These are phyloP conservation scores for Abrus precatorius DNA, from an alignment of 306 rosid species.

Conservation along the genomic window DNA sequence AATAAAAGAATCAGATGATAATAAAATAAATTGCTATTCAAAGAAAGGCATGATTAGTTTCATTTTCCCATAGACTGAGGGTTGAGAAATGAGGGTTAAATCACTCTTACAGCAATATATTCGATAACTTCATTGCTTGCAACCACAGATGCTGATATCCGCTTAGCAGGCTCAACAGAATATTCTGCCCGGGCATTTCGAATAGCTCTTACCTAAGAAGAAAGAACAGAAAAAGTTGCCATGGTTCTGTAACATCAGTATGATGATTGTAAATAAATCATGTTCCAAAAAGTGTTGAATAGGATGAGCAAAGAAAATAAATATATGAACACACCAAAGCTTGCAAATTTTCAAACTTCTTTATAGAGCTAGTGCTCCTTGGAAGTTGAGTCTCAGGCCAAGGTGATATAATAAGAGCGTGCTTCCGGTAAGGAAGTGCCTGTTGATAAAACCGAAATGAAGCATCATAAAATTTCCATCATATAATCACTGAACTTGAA, in stretches of 20 bases:
- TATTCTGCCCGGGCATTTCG: constrained; percentile 97
- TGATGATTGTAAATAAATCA: constrained; percentile 8
- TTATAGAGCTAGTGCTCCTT: constrained; percentile 65
- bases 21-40: constrained; percentile 10
- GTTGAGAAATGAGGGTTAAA: constrained; percentile 43
- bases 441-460: constrained; percentile 46
- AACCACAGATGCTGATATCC: constrained; percentile 86
- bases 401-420: constrained; percentile 82
- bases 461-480: not conserved
- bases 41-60: not conserved
- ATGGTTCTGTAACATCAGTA: constrained; percentile 15
- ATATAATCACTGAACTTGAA: constrained; percentile 20
- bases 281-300: constrained; percentile 23
- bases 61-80: constrained; percentile 9
- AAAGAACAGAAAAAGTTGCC: constrained; percentile 8
- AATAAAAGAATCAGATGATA: not conserved
- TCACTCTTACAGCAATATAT: constrained; percentile 74
- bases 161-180: constrained; percentile 94
- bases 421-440: constrained; percentile 89
- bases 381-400: constrained; percentile 92
- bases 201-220: constrained; percentile 75
- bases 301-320: constrained; percentile 32
- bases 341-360: constrained; percentile 88
- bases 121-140: constrained; percentile 86
- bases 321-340: constrained; percentile 72